Base-by-base conservation (phyloP, 1,284 basidiomycete genomes). In the Albatrellus sp. region DNA sequence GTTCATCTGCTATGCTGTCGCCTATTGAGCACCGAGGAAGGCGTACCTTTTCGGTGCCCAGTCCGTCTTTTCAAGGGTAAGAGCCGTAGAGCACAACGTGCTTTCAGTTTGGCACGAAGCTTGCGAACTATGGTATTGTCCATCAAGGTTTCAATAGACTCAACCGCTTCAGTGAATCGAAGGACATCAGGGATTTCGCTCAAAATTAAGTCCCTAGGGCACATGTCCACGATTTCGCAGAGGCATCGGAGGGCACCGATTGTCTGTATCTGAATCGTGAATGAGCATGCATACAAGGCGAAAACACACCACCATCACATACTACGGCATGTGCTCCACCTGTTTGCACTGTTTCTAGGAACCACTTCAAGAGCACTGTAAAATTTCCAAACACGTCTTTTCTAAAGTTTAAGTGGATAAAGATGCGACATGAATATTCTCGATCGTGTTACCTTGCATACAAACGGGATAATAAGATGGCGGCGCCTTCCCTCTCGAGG, bases 401-500 rank as follows among this genome's bases (percentile, higher is more conserved):
- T 58, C 85, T 89, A 53, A 36, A 46, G 50, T 44, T 45, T 33
- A 20, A 48, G 42, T 38, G 24, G 48, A 14, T 38, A 37, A 33
- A 40, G 10, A 2, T 40, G 24, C 9, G 14, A 40, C 24, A 28
- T 5, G 7, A 20, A 11, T 37, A 16, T 38, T 13, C 13, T 42
- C 6, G 5, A 12, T 37, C 66, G 32, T 14, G n/a, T 31, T 57
- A 87, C 87, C 89, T 80, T 60, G 75, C 77, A 52, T 88, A 92
- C 10, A 90, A 63, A 35, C 77, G 71, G 3, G 88, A 79, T 8
- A 94, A 67, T 36, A 91, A 60, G 29, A 77, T 60, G 6, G 75
- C 79, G 46, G 80, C 85, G n/a, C 75, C 80, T 48, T 91, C 85
- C 17, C 89, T 70, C 55, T 92, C 90, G 42, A 91, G 65, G 2